Evolutionary conservation across 164 flowering plant species (phyloP).

Genomic region (Tinospora cordifolia): DNA sequence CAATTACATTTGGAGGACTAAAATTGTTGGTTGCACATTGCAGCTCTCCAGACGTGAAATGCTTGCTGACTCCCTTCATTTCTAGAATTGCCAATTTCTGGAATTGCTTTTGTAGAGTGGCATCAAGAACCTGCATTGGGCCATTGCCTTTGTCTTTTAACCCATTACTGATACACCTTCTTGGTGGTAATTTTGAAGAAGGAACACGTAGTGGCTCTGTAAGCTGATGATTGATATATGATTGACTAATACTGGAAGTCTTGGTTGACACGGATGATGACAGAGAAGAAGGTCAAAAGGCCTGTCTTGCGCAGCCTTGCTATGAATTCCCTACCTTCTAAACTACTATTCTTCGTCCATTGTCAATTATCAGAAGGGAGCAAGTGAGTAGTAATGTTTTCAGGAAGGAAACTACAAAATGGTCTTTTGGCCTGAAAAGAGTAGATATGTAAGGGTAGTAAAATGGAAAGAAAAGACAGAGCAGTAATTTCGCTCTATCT

Average conservation of each 20-base stretch:
- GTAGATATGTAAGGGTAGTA: neutral
- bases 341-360: constrained; percentile 27
- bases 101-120: constrained; percentile 13
- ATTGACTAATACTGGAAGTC: neutral
- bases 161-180: neutral
- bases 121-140: constrained; percentile 6
- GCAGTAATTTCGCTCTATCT: neutral
- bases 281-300: constrained; percentile 4
- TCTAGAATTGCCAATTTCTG: constrained; percentile 25
- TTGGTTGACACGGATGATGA: constrained; percentile 8
- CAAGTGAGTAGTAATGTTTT: constrained; percentile 38
- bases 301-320: constrained; percentile 26
- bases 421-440: constrained; percentile 27
- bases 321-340: constrained; percentile 31
- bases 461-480: constrained; percentile 8
- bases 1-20: constrained; percentile 29
- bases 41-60: constrained; percentile 29
- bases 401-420: constrained; percentile 22
- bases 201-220: constrained; percentile 24
- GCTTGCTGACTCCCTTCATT: constrained; percentile 17
- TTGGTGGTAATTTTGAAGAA: constrained; percentile 19
- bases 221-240: constrained; percentile 2
- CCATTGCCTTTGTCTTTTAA: neutral
- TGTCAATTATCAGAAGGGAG: constrained; percentile 33
- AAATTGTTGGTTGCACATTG: constrained; percentile 27